phyloP scores from a whole-genome alignment of 306 rosid species.

The Vigna angularis region DNA sequence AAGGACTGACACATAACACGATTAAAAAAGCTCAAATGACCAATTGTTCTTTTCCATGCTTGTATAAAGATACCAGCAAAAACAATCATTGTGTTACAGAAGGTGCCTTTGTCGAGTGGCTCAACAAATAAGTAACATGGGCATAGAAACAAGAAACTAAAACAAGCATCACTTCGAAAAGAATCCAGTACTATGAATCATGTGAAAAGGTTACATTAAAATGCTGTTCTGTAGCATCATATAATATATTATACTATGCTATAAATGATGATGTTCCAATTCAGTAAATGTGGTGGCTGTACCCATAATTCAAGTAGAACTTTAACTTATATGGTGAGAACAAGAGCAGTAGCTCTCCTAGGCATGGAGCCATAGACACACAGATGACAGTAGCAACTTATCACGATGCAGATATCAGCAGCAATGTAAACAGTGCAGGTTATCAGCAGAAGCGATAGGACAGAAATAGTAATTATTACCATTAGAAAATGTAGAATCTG shows the following conservation, averaged over 20 bases:
- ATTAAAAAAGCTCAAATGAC: background rate
- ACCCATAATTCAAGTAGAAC: slow-evolving; percentile 1
- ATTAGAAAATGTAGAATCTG: slow-evolving; percentile 18
- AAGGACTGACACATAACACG: background rate
- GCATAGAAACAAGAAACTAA: background rate
- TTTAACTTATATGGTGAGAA: background rate
- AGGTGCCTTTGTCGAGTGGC: background rate
- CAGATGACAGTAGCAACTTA: slow-evolving; percentile 11
- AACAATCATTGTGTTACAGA: background rate
- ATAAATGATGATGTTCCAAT: background rate
- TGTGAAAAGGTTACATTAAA: background rate
- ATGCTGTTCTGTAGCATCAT: background rate
- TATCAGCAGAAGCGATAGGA: slow-evolving; percentile 14
- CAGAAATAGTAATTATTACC: background rate
- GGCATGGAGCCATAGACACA: background rate
- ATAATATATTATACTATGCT: background rate
- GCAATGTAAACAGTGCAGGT: slow-evolving; percentile 32
- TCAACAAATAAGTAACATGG: background rate
- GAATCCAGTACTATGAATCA: background rate
- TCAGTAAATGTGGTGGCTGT: background rate
- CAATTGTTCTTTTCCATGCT: slow-evolving; percentile 15
- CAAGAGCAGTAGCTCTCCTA: background rate
- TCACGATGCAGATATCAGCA: slow-evolving; percentile 43
- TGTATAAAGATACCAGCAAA: background rate
- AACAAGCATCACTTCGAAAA: background rate